Percentiles rank a stretch among this genome's conserved stretches.
Evolutionary conservation across 208 protist species (phyloP).

Genomic region (Trypanosoma avium): DNA sequence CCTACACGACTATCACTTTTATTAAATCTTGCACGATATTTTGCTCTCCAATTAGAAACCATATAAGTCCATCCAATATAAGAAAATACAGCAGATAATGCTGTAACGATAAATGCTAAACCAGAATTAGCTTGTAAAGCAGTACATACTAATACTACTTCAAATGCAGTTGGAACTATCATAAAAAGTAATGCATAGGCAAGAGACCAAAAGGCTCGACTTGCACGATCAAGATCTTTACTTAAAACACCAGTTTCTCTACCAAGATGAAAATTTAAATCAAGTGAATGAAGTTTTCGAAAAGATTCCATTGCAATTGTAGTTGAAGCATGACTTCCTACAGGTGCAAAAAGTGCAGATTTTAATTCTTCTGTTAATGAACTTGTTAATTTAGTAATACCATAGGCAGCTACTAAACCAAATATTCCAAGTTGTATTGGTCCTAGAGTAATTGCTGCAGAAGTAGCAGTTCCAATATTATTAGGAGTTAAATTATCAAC

Average conservation of each 20-base stretch:
- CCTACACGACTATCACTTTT: slow-evolving; percentile 86
- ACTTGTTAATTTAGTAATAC: slow-evolving; percentile 71
- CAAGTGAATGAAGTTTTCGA: slow-evolving; percentile 83
- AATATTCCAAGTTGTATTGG: slow-evolving; percentile 76
- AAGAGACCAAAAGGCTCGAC: slow-evolving; percentile 88
- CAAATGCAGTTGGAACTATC: slow-evolving; percentile 92
- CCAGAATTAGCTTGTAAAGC: slow-evolving; percentile 86
- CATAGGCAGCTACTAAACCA: slow-evolving; percentile 83
- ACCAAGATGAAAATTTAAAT: slow-evolving; percentile 87
- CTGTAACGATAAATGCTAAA: slow-evolving; percentile 82
- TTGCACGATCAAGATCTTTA: slow-evolving; percentile 92
- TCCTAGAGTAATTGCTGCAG: slow-evolving; percentile 36
- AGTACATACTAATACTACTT: slow-evolving; percentile 89
- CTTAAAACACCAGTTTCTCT: slow-evolving; percentile 90
- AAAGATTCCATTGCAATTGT: slow-evolving; percentile 88
- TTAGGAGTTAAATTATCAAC: slow-evolving; percentile 75
- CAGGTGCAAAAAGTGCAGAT: slow-evolving; percentile 88
- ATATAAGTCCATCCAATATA: slow-evolving; percentile 89
- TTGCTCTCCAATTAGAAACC: slow-evolving; percentile 89
- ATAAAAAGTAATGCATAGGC: slow-evolving; percentile 91
- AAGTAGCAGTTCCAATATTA: slow-evolving; percentile 24
- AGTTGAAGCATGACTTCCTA: slow-evolving; percentile 82
- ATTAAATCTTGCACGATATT: slow-evolving; percentile 91
- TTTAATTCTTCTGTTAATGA: slow-evolving; percentile 88
- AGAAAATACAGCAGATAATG: slow-evolving; percentile 70